Percentiles rank a stretch among this genome's conserved stretches.
phyloP scores from a whole-genome alignment of 768 basidiomycete genomes.

The Mycena alexandri region DNA sequence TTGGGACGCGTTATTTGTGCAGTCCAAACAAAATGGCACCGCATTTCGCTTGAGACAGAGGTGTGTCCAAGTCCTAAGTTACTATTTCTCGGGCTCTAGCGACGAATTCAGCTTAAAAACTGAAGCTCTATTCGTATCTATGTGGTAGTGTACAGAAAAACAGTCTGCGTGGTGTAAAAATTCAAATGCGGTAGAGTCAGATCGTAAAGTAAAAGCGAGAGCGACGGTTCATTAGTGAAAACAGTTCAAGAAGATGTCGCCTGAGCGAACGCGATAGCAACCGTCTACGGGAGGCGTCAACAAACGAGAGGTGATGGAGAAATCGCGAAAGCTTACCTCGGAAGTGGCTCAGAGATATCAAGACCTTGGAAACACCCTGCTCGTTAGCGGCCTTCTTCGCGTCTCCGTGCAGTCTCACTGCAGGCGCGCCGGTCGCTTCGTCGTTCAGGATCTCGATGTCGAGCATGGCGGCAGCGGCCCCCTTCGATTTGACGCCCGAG shows the following conservation, averaged over 20 bases:
- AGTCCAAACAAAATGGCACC: constrained; percentile 2
- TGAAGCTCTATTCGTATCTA: constrained; percentile 19
- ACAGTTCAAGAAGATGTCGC: constrained; percentile 57
- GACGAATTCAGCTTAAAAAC: constrained; percentile 1
- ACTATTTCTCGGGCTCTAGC: too few relatives aligned
- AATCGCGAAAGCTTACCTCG: constrained; percentile 67
- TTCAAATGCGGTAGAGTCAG: constrained; percentile 21
- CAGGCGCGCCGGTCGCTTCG: constrained; percentile 78
- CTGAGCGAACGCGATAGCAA: constrained; percentile 91
- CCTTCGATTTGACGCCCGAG: constrained; percentile 90
- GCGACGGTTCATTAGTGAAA: constrained; percentile 10
- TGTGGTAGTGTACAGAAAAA: constrained; percentile 28
- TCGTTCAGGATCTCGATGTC: constrained; percentile 95
- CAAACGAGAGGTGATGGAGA: not conserved
- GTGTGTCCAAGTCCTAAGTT: too few relatives aligned
- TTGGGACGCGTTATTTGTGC: constrained; percentile 23
- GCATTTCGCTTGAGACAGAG: not conserved
- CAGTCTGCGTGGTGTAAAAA: not conserved
- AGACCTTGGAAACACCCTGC: constrained; percentile 80
- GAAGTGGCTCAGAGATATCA: constrained; percentile 94
- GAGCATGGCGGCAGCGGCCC: constrained; percentile 94
- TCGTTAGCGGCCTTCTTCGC: constrained; percentile 78
- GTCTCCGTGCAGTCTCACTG: constrained; percentile 82
- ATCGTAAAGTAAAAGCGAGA: constrained; percentile 22
- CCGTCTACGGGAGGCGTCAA: constrained; percentile 60